A percentile compares a stretch with the other conserved stretches of the same genome.
Conservation (phyloP, 2,329 filamentous ascomycete species). For the Hymenotorrendiella dingleyae region DNA sequence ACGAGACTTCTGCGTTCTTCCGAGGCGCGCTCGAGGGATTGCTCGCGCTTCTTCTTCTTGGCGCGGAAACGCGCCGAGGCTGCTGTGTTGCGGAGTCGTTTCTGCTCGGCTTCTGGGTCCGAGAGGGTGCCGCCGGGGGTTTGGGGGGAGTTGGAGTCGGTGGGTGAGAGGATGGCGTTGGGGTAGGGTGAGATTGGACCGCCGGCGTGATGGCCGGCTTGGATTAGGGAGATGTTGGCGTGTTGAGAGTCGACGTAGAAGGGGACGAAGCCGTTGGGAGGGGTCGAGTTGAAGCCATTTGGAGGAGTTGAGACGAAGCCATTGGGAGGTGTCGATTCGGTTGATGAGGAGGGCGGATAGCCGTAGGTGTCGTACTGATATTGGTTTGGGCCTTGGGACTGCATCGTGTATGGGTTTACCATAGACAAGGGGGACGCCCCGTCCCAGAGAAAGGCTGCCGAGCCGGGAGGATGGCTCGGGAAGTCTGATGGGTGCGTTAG, state of each 20-base stretch:
- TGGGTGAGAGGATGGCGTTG: conserved; percentile 17
- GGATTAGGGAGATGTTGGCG: background rate
- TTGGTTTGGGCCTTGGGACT: background rate
- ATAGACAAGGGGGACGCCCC: background rate
- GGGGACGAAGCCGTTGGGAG: conserved; percentile 9
- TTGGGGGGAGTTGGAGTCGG: conserved; percentile 29
- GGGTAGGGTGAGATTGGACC: conserved; percentile 7
- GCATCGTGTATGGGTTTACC: conserved; percentile 6
- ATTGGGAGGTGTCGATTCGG: conserved; percentile 7
- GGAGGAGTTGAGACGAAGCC: conserved; percentile 10
- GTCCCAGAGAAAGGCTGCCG: conserved; percentile 2
- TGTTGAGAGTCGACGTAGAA: conserved; percentile 9
- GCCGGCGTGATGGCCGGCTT: background rate
- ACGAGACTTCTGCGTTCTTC: conserved; percentile 80
- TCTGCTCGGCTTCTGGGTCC: conserved; percentile 33
- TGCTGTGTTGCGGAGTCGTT: conserved; percentile 80
- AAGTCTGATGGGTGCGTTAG: background rate
- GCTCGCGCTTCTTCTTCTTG: conserved; percentile 93
- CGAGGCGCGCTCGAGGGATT: conserved; percentile 70
- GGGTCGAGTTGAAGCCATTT: conserved; percentile 10
- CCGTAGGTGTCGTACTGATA: conserved; percentile 6
- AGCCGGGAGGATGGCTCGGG: background rate
- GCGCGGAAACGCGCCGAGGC: conserved; percentile 83
- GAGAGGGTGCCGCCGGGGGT: conserved; percentile 27
- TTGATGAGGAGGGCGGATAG: conserved; percentile 6